Evolutionary conservation across 257 asterid genomes (phyloP), one percentile per base, ranked within the genome.

Genomic region (Gentiana straminea): DNA sequence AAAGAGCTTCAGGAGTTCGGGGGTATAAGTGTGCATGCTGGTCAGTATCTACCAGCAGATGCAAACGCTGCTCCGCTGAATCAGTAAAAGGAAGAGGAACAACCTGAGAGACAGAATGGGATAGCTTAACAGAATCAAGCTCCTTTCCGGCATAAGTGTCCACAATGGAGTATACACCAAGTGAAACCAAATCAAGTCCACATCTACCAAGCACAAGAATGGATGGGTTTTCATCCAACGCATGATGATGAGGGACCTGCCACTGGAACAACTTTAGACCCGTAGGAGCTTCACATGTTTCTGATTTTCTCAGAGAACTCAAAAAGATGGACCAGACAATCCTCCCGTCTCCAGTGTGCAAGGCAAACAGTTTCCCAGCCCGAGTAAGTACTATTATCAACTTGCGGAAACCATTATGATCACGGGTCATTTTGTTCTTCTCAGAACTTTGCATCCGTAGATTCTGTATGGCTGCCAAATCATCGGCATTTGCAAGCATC

Each of bases 161-260:
- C 55, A 88, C 82, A 75, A 88, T 66, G 65, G 95, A 79, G 67
- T 81, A 71, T 59, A 85, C 87, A 41, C 97, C 95, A 65, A 88
- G 70, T 54, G 95, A 78, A 62, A 85, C 91, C 62, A 71, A 64
- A 66, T 63, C 64, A 61, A 32, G 62, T 35, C 88, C 97, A 66
- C 98, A 88, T 75, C 81, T 85, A 59, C 97, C 98, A 70, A 88
- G 79, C 55, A 92, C 86, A 58, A 92, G 79, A 62, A 92, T 84
- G 43, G 98, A 87, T 57, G 98, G 97, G 63, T 91, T 81, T 74
- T 87, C 93, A 61, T 91, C 94, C 81, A 92, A 51, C 35, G 89
- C 97, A 74, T 92, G 98, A 79, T 91, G 98, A 79, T 92, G 99
- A 61, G 99, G 98, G 65, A 83, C 94, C 66, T 88, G 98, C 99